These are phyloP conservation scores for Phaseolus coccineus DNA, from an alignment of 331 rosid species.

Conservation along the genomic window DNA sequence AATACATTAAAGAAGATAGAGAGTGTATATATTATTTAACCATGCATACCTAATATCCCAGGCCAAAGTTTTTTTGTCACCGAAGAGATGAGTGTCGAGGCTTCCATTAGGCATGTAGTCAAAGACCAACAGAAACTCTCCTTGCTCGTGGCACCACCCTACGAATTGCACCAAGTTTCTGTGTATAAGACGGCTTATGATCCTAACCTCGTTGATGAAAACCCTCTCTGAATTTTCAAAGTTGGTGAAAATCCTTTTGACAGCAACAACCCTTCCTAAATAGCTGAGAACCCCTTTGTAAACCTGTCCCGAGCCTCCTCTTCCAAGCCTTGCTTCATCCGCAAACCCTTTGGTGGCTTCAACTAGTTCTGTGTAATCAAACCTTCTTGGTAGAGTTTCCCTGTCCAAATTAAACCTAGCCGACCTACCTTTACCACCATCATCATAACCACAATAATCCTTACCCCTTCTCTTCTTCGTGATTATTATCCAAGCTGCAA, in stretches of 20 bases:
- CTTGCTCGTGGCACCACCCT: conserved; percentile 50
- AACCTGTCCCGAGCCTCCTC: conserved; percentile 56
- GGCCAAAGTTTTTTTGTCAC: background rate
- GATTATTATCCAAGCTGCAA: conserved; percentile 21
- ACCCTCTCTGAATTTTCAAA: conserved; percentile 35
- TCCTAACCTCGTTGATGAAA: conserved; percentile 49
- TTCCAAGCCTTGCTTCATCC: conserved; percentile 50
- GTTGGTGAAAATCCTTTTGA: conserved; percentile 54
- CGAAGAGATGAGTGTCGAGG: conserved; percentile 46
- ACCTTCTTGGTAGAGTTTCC: conserved; percentile 52
- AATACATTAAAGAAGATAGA: too few relatives aligned
- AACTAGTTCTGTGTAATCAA: conserved; percentile 48
- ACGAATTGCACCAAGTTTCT: conserved; percentile 49
- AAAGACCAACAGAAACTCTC: conserved; percentile 31
- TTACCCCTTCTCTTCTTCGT: conserved; percentile 35
- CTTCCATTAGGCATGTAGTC: conserved; percentile 53
- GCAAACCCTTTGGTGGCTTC: conserved; percentile 53
- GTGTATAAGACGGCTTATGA: conserved; percentile 54
- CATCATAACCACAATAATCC: background rate
- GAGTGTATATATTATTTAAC: too few relatives aligned
- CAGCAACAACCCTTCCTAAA: conserved; percentile 50
- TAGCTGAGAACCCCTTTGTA: conserved; percentile 47
- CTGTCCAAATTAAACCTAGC: conserved; percentile 43
- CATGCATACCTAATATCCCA: background rate
- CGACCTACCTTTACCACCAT: background rate